These are phyloP conservation scores for Anisodus acutangulus DNA, from an alignment of 257 asterid genomes.

Conservation along the genomic window DNA sequence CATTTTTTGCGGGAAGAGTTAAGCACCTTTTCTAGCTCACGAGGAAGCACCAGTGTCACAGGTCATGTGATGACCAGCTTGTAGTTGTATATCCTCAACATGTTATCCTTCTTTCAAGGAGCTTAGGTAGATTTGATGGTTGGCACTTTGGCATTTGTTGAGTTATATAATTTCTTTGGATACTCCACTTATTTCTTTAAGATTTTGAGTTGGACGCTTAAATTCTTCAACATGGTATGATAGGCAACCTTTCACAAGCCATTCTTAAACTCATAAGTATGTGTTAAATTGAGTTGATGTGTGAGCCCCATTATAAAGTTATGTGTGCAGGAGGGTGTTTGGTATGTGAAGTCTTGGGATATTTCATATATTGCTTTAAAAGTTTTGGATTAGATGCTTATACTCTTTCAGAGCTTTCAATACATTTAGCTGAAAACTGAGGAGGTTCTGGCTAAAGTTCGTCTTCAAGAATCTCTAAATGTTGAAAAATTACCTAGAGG, in stretches of 20 bases:
- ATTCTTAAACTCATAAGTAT: too few species aligned
- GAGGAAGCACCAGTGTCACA: neutral
- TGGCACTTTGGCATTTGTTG: too few species aligned
- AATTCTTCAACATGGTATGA: too few species aligned
- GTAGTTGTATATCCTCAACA: neutral
- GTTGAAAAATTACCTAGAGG: neutral
- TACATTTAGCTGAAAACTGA: slow-evolving; percentile 7
- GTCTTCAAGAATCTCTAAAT: neutral
- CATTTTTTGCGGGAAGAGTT: neutral
- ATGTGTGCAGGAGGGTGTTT: too few species aligned
- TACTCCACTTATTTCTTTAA: too few species aligned
- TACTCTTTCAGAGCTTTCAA: neutral
- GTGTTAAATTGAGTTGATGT: too few species aligned
- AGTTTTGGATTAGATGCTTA: neutral
- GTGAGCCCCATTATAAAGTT: too few species aligned
- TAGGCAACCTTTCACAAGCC: too few species aligned
- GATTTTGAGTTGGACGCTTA: too few species aligned
- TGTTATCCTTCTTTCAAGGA: too few species aligned
- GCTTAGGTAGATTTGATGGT: too few species aligned
- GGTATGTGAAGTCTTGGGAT: neutral
- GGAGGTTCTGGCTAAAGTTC: neutral
- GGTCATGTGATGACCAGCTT: neutral
- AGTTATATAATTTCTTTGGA: too few species aligned
- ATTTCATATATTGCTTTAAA: neutral
- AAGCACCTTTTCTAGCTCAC: neutral